A percentile compares a stretch with the other conserved stretches of the same genome.
phyloP scores from a whole-genome alignment of 2,329 filamentous ascomycete species.

The Fusarium lateritium region DNA sequence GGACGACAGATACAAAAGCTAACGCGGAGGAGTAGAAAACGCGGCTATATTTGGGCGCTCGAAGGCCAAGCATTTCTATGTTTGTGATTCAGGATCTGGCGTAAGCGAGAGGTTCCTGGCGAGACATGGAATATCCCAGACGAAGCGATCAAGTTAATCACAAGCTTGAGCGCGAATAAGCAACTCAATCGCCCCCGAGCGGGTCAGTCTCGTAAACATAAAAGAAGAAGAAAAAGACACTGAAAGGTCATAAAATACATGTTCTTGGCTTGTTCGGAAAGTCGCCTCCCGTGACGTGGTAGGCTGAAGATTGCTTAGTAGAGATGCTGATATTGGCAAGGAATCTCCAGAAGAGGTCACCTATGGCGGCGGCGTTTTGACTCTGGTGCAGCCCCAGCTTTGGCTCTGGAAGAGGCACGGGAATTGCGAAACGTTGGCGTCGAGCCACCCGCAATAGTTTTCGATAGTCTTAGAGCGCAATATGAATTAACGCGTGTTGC shows the following conservation, averaged over 20 bases:
- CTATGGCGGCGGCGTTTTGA: conserved; percentile 14
- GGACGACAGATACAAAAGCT: conserved; percentile 15
- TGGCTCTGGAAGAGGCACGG: conserved; percentile 2
- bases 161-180: conserved; percentile 15
- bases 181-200: conserved; percentile 22
- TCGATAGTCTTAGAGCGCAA: conserved; percentile 7
- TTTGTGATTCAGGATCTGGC: conserved; percentile 13
- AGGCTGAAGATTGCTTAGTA: conserved; percentile 25
- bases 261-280: background rate
- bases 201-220: background rate
- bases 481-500: conserved; percentile 3
- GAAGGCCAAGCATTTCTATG: conserved; percentile 8
- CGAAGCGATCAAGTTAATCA: conserved; percentile 16
- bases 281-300: conserved; percentile 22
- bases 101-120: conserved; percentile 25
- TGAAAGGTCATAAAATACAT: conserved; percentile 1
- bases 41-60: conserved; percentile 33
- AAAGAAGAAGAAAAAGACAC: too few species aligned
- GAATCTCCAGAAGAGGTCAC: conserved; percentile 8
- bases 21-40: conserved; percentile 2
- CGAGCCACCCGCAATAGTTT: conserved; percentile 22
- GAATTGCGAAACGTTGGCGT: conserved; percentile 38
- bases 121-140: conserved; percentile 32
- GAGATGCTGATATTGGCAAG: conserved; percentile 39
- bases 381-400: background rate